Evolutionary conservation across 75 land plant genomes (phyloP).

Genomic region (Cunninghamia lanceolata): DNA sequence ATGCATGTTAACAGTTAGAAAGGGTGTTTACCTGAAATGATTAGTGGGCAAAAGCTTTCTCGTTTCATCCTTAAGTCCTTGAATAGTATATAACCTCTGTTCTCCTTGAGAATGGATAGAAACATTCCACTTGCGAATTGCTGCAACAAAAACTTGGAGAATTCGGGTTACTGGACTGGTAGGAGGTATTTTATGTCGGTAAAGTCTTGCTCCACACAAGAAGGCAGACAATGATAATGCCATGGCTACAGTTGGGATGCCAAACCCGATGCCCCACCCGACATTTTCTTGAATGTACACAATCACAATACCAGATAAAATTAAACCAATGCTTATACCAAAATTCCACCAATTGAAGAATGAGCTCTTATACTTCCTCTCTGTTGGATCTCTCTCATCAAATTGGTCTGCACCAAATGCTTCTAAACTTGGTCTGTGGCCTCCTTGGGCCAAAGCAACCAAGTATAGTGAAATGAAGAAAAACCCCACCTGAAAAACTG

Average conservation of each 20-base stretch:
- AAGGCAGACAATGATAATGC: constrained; percentile 21
- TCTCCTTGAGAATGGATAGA: background rate
- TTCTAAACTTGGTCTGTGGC: constrained; percentile 17
- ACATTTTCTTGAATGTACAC: constrained; percentile 21
- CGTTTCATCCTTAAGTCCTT: background rate
- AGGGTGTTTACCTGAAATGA: background rate
- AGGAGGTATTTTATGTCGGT: background rate
- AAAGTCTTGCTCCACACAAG: constrained; percentile 4
- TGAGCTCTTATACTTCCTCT: constrained; percentile 13
- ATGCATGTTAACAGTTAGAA: background rate
- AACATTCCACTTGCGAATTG: constrained; percentile 16
- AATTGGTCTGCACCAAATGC: constrained; percentile 31
- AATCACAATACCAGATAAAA: constrained; percentile 3
- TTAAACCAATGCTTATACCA: background rate
- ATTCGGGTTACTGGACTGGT: constrained; percentile 40
- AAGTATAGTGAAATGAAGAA: constrained; percentile 35
- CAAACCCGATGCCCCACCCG: constrained; percentile 25
- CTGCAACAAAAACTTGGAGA: constrained; percentile 23
- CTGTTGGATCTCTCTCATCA: constrained; percentile 7
- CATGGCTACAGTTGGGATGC: constrained; percentile 23
- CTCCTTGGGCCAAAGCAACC: constrained; percentile 20
- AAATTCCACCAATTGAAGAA: constrained; percentile 41
- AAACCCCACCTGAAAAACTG: constrained; percentile 19
- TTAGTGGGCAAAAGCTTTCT: background rate
- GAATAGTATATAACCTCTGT: background rate